These are phyloP conservation scores for Mycena capillaripes DNA, from an alignment of 768 basidiomycete species.

Conservation along the genomic window DNA sequence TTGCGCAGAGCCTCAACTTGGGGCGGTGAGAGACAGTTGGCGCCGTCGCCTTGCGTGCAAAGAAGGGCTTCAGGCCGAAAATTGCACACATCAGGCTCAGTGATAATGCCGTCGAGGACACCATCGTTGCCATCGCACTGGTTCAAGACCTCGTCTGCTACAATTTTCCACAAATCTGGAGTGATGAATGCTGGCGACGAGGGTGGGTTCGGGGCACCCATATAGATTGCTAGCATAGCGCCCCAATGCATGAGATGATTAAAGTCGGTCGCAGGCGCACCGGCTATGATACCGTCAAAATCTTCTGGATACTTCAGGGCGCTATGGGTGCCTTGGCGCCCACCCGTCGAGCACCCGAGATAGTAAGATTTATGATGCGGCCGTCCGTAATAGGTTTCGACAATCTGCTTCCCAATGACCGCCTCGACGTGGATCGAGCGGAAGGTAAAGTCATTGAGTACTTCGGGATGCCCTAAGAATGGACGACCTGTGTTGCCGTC, in stretches of 20 bases:
- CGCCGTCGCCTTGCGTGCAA: slow-evolving; percentile 13
- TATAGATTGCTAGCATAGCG: neutral
- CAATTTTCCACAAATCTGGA: slow-evolving; percentile 33
- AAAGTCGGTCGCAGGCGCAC: slow-evolving; percentile 39
- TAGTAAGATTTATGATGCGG: slow-evolving; percentile 40
- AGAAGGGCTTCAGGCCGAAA: slow-evolving; percentile 38
- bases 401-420: slow-evolving; percentile 40
- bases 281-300: slow-evolving; percentile 45
- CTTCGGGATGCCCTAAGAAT: slow-evolving; percentile 41
- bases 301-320: slow-evolving; percentile 41
- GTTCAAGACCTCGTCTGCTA: slow-evolving; percentile 22
- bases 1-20: slow-evolving; percentile 40
- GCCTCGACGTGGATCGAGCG: slow-evolving; percentile 41
- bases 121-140: slow-evolving; percentile 35
- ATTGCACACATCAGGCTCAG: slow-evolving; percentile 31
- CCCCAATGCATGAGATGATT: slow-evolving; percentile 23
- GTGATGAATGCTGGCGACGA: slow-evolving; percentile 32
- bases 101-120: slow-evolving; percentile 33
- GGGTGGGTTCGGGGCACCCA: slow-evolving; percentile 26
- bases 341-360: slow-evolving; percentile 43
- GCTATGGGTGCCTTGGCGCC: slow-evolving; percentile 42
- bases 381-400: slow-evolving; percentile 38
- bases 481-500: slow-evolving; percentile 21
- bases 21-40: slow-evolving; percentile 33
- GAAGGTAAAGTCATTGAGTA: slow-evolving; percentile 42